Percentiles rank a stretch among this genome's conserved stretches.
Conservation (phyloP, 225 moss, liverwort and hornwort genomes). For the Antitrichia curtipendula region DNA sequence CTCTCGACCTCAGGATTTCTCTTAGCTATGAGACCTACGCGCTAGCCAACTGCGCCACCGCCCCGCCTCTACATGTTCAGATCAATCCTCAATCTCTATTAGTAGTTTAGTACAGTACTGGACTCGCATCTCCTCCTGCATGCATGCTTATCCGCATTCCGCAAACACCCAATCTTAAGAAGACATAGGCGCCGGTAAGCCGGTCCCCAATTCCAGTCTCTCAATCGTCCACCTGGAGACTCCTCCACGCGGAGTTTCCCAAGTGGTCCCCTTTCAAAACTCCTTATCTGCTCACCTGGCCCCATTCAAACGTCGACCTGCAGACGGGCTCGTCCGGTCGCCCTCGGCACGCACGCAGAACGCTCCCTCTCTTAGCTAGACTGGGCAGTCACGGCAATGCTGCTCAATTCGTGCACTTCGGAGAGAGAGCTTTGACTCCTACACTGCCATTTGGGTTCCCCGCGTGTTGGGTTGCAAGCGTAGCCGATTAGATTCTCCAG, state of each 20-base stretch:
- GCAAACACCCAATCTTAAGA: background rate
- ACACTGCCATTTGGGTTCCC: background rate
- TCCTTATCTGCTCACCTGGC: constrained; percentile 15
- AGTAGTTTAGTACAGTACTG: background rate
- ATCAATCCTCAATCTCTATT: accelerated
- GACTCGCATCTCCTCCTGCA: background rate
- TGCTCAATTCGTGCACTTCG: background rate
- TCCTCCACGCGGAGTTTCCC: background rate
- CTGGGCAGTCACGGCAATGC: background rate
- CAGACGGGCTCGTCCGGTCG: background rate
- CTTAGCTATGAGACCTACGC: constrained; percentile 71
- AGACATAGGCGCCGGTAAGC: background rate
- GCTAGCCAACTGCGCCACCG: constrained; percentile 83
- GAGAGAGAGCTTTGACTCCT: background rate
- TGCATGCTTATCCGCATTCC: background rate
- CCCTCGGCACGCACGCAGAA: background rate
- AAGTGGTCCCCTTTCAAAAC: background rate
- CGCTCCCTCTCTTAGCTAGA: background rate
- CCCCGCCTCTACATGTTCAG: background rate
- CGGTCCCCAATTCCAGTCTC: background rate
- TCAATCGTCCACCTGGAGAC: background rate
- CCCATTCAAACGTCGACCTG: background rate
- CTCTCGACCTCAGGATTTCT: constrained; percentile 97
- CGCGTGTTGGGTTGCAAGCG: background rate
- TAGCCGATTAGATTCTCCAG: background rate